A percentile compares a stretch with the other conserved stretches of the same genome.
Evolutionary conservation across 2,329 filamentous ascomycete genomes (phyloP).

Genomic region (Blastomyces parvus): DNA sequence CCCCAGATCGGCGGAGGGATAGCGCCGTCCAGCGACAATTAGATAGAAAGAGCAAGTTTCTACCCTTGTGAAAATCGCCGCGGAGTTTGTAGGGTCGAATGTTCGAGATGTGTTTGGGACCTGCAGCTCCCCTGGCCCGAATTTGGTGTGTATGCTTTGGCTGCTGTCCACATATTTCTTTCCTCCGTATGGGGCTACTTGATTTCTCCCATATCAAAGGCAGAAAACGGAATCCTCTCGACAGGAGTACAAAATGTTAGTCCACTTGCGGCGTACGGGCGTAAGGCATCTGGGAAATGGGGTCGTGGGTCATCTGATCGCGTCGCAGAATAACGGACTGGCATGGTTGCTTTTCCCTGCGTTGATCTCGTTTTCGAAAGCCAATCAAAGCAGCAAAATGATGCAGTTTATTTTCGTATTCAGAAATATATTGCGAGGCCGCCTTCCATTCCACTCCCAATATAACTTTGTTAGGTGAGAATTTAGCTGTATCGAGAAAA

Average conservation of each 20-base stretch:
- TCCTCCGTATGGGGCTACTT: not conserved
- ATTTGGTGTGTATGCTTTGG: not conserved
- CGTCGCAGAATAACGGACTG: not conserved
- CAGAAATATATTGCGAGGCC: too few species aligned
- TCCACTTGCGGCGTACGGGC: not conserved
- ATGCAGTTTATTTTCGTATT: too few species aligned
- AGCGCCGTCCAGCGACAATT: not conserved
- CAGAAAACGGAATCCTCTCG: not conserved
- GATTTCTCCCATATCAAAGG: not conserved
- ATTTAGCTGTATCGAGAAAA: not conserved
- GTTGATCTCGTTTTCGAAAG: conserved; percentile 1
- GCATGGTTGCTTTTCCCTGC: not conserved
- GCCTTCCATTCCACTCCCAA: too few species aligned
- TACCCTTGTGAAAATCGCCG: not conserved
- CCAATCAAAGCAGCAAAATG: not conserved
- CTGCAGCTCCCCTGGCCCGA: not conserved
- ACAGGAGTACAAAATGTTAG: not conserved
- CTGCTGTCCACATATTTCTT: not conserved
- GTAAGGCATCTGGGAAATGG: not conserved
- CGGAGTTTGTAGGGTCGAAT: not conserved
- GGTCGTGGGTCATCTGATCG: not conserved
- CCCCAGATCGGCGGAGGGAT: not conserved
- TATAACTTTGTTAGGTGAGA: not conserved
- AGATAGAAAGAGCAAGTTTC: not conserved
- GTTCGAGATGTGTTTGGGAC: not conserved